Evolutionary conservation across 1,139 yeast genomes (phyloP), one percentile per base, ranked within the genome.

Genomic region (Magnusiomyces suaveolens): DNA sequence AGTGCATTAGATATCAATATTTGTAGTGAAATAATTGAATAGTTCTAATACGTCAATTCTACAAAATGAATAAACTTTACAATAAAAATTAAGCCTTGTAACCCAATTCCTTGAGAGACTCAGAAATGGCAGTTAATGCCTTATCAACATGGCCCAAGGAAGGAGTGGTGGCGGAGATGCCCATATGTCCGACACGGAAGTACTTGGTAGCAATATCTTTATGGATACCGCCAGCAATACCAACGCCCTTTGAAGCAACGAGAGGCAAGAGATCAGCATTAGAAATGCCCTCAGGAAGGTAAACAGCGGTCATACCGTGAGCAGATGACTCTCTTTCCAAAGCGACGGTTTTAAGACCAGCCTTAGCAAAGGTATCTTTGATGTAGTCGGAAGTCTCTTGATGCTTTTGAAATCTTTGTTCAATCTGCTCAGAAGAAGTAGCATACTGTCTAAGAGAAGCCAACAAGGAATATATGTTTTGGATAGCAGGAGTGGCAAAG

Each of bases 101-200:
- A 14, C 58, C 58, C 29, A 56, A 26, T 24, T 56, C 58, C 41
- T 46, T 38, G 24, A 56, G 41, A 16, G 58, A 46, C 1, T 46
- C 52, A 4, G 38, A 16, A 23, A 56, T 44, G 18, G 54, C 58
- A 8, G 46, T 41, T 14, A 56, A 25, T 14, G 54, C 49, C 47
- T 53, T 53, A 2, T 51, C 47, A 33, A 56, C 48, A 29, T 56
- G 58, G 14, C 58, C 58, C 26, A 53, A 48, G 14, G 32, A 18
- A 3, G 56, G 70, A 57, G 72, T 72, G 52, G 78, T 75, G 51
- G 78, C 74, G 55, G 82, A 72, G 50, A 80, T 81, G 61, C 97
- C 97, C 97, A 90, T 90, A 72, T 90, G 97, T 36, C 97, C 97
- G 58, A 90, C 83, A 72, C 97, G 82, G 75, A 90, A 87, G 74